A percentile compares a stretch with the other conserved stretches of the same genome.
Conservation (phyloP, 768 basidiomycete genomes). For the Floccularia luteovirens region DNA sequence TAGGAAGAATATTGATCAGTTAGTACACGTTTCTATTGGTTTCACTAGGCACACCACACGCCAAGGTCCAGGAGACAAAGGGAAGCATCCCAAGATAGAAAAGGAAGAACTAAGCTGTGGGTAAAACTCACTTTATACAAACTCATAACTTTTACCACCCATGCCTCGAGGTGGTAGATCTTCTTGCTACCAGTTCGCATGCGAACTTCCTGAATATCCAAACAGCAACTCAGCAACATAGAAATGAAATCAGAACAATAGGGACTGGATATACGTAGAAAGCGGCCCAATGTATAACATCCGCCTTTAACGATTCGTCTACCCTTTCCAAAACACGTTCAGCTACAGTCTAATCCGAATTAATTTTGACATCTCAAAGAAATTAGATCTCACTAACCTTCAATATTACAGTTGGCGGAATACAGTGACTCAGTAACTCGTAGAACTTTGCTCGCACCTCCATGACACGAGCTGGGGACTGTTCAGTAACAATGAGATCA, state of each 20-base stretch:
- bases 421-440: constrained; percentile 93
- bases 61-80: background rate
- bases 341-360: constrained; percentile 68
- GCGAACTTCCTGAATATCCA: constrained; percentile 70
- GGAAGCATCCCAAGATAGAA: background rate
- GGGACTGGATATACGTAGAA: constrained; percentile 62
- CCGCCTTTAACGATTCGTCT: constrained; percentile 84
- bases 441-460: constrained; percentile 92
- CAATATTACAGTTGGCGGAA: constrained; percentile 86
- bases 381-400: constrained; percentile 48
- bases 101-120: background rate
- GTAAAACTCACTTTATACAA: constrained; percentile 62
- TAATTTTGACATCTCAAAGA: background rate
- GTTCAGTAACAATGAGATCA: constrained; percentile 83
- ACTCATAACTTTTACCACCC: constrained; percentile 95
- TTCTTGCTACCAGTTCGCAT: constrained; percentile 85
- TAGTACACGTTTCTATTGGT: background rate
- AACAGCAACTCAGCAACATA: background rate
- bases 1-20: constrained; percentile 13
- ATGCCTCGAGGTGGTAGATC: constrained; percentile 96
- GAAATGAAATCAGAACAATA: background rate
- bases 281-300: constrained; percentile 97
- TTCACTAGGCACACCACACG: background rate
- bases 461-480: constrained; percentile 83
- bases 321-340: constrained; percentile 81